Conservation (phyloP, 768 basidiomycete genomes). For the Dentipellis fragilis region DNA sequence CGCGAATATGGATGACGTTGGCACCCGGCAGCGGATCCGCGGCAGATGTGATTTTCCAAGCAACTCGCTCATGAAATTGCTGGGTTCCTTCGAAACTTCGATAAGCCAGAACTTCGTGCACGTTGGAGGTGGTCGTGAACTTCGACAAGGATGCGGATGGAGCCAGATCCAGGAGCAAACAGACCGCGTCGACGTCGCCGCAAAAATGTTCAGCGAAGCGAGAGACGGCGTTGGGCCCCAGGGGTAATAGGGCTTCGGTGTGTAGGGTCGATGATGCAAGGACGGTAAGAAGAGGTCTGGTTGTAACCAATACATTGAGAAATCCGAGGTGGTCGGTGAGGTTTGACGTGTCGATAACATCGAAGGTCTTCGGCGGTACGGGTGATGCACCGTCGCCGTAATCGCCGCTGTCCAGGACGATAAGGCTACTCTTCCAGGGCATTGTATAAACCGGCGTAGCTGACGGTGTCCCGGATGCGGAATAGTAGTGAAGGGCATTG, state of each 20-base stretch:
- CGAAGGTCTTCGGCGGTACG: constrained; percentile 26
- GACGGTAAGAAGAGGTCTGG: constrained; percentile 26
- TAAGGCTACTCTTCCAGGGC: constrained; percentile 26
- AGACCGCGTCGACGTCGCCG: neutral
- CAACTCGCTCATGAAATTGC: neutral
- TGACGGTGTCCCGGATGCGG: constrained; percentile 8
- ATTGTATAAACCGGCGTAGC: constrained; percentile 19
- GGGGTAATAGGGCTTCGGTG: constrained; percentile 30
- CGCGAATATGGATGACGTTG: neutral
- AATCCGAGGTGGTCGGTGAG: constrained; percentile 38
- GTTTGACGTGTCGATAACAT: constrained; percentile 42
- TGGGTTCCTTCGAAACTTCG: too few species aligned
- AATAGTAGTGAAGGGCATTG: neutral
- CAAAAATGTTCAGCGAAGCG: neutral
- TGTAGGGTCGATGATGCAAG: constrained; percentile 26
- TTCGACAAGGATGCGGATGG: neutral
- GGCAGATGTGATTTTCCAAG: constrained; percentile 2
- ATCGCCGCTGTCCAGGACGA: constrained; percentile 19
- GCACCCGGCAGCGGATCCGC: constrained; percentile 8
- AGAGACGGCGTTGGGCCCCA: constrained; percentile 15
- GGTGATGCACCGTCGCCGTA: constrained; percentile 20
- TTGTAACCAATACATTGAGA: constrained; percentile 31
- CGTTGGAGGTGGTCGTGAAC: neutral
- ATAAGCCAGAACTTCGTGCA: neutral
- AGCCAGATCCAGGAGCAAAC: neutral